These are phyloP conservation scores for Trifolium fragiferum DNA, from an alignment of 306 rosid genomes.

Conservation along the genomic window DNA sequence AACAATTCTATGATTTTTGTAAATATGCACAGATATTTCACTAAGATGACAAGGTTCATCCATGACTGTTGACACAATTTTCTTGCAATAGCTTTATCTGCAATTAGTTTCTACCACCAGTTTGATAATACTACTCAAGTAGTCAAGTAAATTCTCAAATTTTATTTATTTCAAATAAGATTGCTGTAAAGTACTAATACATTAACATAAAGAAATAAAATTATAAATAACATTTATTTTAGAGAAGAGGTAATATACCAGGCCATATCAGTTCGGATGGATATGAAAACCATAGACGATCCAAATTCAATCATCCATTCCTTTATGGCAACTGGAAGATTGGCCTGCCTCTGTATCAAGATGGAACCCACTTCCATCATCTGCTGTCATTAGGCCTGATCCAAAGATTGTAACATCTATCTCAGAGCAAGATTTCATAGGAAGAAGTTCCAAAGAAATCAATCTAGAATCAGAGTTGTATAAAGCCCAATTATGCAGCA, in stretches of 20 bases:
- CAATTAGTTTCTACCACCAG: constrained; percentile 3
- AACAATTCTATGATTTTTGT: constrained; percentile 14
- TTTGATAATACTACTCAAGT: neutral
- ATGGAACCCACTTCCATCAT: constrained; percentile 87
- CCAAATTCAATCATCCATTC: constrained; percentile 99
- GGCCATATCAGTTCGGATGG: constrained; percentile 92
- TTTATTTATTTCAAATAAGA: constrained; percentile 15
- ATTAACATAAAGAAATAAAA: constrained; percentile 22
- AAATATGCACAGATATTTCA: constrained; percentile 13
- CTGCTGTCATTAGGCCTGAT: constrained; percentile 83
- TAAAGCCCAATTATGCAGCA: constrained; percentile 89
- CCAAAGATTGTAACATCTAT: constrained; percentile 93
- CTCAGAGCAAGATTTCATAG: constrained; percentile 92
- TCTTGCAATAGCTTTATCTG: constrained; percentile 9
- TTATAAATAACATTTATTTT: neutral
- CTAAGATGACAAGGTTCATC: constrained; percentile 9
- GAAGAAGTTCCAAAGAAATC: constrained; percentile 94
- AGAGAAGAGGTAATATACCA: constrained; percentile 63
- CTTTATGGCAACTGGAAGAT: constrained; percentile 75
- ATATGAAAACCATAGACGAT: constrained; percentile 79
- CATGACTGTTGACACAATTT: neutral
- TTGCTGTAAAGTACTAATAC: neutral
- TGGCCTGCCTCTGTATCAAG: constrained; percentile 69
- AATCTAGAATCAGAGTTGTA: constrained; percentile 88
- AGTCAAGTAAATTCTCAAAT: constrained; percentile 16